A percentile compares a stretch with the other conserved stretches of the same genome.
phyloP scores from a whole-genome alignment of 2,329 filamentous ascomycete genomes.

The Canariomyces notabilis region DNA sequence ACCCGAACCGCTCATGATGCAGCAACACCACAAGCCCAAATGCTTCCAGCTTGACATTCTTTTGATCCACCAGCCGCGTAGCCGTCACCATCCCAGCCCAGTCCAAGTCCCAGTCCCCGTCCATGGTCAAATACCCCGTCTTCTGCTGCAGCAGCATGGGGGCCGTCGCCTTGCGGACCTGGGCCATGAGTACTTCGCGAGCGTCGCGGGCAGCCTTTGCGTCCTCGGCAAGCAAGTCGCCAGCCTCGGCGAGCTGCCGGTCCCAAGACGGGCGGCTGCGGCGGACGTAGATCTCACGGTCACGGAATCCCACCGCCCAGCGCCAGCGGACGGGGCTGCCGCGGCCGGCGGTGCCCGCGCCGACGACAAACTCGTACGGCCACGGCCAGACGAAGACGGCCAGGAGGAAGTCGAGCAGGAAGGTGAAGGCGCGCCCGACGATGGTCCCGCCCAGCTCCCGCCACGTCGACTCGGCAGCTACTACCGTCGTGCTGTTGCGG shows the following conservation, averaged over 20 bases:
- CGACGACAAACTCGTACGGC: conserved; percentile 67
- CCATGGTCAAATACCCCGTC: conserved; percentile 84
- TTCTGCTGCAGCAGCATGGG: conserved; percentile 64
- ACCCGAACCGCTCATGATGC: conserved; percentile 62
- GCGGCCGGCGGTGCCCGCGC: conserved; percentile 35
- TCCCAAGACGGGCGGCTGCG: conserved; percentile 63
- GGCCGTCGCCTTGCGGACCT: conserved; percentile 64
- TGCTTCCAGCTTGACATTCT: conserved; percentile 55
- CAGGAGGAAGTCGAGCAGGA: conserved; percentile 70
- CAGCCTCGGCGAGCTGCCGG: conserved; percentile 48
- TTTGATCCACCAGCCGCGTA: conserved; percentile 62
- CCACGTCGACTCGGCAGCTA: conserved; percentile 53
- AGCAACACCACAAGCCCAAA: conserved; percentile 69
- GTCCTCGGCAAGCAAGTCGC: conserved; percentile 47
- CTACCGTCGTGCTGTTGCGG: conserved; percentile 61
- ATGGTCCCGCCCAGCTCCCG: conserved; percentile 53
- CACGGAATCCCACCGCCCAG: conserved; percentile 67
- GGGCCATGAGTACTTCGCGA: conserved; percentile 52
- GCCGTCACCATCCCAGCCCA: conserved; percentile 75
- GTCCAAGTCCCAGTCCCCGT: conserved; percentile 81
- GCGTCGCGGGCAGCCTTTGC: conserved; percentile 37
- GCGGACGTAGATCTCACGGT: conserved; percentile 75
- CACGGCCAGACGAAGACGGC: conserved; percentile 65
- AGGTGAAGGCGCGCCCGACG: conserved; percentile 54
- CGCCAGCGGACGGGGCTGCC: conserved; percentile 69